phyloP scores from a whole-genome alignment of 1,284 basidiomycete genomes.

The Gymnopus androsaceus region DNA sequence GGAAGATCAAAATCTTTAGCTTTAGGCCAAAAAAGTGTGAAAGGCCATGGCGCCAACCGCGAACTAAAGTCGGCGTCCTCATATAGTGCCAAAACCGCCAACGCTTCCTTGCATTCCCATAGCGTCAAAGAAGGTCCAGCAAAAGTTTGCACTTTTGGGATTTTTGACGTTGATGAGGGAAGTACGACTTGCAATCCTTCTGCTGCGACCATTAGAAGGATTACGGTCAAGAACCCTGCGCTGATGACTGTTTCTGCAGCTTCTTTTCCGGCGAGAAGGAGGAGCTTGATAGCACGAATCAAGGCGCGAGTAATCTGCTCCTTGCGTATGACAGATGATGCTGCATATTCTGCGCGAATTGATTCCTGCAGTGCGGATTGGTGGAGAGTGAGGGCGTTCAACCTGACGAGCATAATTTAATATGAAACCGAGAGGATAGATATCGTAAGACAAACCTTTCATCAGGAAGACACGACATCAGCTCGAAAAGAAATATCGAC shows the following conservation, averaged over 20 bases:
- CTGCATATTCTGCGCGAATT: background rate
- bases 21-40: background rate
- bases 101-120: background rate
- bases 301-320: background rate
- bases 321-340: background rate
- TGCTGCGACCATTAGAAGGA: background rate
- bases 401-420: background rate
- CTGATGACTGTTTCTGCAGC: background rate
- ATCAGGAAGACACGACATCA: background rate
- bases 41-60: background rate
- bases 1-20: background rate
- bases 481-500: background rate
- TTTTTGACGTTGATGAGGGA: too few species aligned
- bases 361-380: background rate
- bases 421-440: background rate
- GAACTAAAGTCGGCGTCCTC: background rate
- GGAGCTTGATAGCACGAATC: background rate
- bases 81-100: background rate
- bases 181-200: background rate
- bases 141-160: background rate
- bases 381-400: background rate
- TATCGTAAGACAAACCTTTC: background rate
- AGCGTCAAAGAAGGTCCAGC: background rate
- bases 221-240: background rate
- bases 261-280: background rate